Evolutionary conservation across 2,329 filamentous ascomycete species (phyloP).

Genomic region (Verticillium zaregamsianum): DNA sequence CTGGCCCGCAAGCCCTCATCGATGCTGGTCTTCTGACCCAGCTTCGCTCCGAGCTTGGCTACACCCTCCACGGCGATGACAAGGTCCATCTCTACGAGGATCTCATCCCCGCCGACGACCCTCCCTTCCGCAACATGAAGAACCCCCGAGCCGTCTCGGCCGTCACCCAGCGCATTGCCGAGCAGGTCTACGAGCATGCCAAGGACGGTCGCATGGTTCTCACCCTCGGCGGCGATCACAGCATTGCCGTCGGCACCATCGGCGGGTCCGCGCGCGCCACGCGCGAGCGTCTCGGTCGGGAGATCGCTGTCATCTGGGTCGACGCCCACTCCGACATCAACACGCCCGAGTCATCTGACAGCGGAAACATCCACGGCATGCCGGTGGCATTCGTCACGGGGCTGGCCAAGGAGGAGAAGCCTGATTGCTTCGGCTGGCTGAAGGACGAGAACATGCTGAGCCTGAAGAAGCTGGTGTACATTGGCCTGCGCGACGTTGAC

Average conservation of each 20-base stretch:
- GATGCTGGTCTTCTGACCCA: slow-evolving; percentile 81
- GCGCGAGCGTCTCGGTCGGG: slow-evolving; percentile 72
- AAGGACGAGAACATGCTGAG: slow-evolving; percentile 65
- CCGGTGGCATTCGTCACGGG: slow-evolving; percentile 89
- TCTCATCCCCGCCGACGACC: slow-evolving; percentile 66
- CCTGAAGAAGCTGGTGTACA: slow-evolving; percentile 89
- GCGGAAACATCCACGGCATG: slow-evolving; percentile 98
- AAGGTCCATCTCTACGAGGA: slow-evolving; percentile 78
- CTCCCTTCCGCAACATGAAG: slow-evolving; percentile 89
- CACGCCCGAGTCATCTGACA: slow-evolving; percentile 82
- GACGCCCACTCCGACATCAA: slow-evolving; percentile 99
- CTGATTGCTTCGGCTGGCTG: slow-evolving; percentile 73
- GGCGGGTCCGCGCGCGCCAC: slow-evolving; percentile 83
- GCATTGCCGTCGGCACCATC: slow-evolving; percentile 91
- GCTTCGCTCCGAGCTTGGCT: slow-evolving; percentile 79
- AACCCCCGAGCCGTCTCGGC: slow-evolving; percentile 81
- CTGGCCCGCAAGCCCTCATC: slow-evolving; percentile 83
- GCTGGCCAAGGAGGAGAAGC: slow-evolving; percentile 68
- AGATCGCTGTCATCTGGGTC: slow-evolving; percentile 97
- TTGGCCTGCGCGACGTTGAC: slow-evolving; percentile 90
- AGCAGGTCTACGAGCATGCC: slow-evolving; percentile 86
- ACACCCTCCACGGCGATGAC: slow-evolving; percentile 81
- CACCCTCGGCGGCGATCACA: slow-evolving; percentile 94
- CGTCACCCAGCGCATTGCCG: slow-evolving; percentile 74
- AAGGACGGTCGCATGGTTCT: slow-evolving; percentile 80